These are phyloP conservation scores for Globisporangium carolinianum DNA, from an alignment of 352 stramenopile species.

Conservation along the genomic window DNA sequence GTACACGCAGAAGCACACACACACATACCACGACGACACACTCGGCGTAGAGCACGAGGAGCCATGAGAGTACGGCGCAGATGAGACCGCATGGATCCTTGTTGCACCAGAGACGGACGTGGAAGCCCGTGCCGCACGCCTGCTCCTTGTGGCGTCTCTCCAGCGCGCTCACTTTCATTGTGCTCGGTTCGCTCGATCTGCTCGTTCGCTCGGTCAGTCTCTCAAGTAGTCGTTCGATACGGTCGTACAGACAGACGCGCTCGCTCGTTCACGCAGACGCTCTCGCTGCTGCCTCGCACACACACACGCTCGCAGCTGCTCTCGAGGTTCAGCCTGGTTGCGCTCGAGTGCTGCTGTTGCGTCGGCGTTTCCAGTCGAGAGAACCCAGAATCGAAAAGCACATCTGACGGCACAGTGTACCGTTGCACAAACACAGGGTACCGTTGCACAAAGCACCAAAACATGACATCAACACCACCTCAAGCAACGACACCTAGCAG, in stretches of 20 bases:
- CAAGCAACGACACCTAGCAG: too few relatives aligned
- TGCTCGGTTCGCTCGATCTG: background rate
- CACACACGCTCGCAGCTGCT: too few relatives aligned
- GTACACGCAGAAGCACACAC: background rate
- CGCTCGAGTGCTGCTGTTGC: too few relatives aligned
- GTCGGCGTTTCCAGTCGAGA: too few relatives aligned
- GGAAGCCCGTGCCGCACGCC: constrained; percentile 73
- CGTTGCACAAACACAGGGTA: too few relatives aligned
- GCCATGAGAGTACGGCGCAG: constrained; percentile 87
- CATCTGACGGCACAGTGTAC: too few relatives aligned
- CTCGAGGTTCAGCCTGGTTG: too few relatives aligned
- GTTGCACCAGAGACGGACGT: constrained; percentile 87
- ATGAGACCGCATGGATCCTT: constrained; percentile 87
- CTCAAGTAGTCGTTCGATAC: background rate
- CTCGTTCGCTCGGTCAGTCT: background rate
- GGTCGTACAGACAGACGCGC: background rate
- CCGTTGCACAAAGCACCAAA: too few relatives aligned
- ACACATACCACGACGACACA: constrained; percentile 76
- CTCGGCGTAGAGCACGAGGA: constrained; percentile 88
- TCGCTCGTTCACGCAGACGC: background rate
- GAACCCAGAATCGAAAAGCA: too few relatives aligned
- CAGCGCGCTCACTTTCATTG: constrained; percentile 24
- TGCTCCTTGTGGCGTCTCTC: constrained; percentile 39
- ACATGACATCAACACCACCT: too few relatives aligned
- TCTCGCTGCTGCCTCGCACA: too few relatives aligned